Evolutionary conservation across 306 rosid species (phyloP).

Genomic region (Cucumis melo): DNA sequence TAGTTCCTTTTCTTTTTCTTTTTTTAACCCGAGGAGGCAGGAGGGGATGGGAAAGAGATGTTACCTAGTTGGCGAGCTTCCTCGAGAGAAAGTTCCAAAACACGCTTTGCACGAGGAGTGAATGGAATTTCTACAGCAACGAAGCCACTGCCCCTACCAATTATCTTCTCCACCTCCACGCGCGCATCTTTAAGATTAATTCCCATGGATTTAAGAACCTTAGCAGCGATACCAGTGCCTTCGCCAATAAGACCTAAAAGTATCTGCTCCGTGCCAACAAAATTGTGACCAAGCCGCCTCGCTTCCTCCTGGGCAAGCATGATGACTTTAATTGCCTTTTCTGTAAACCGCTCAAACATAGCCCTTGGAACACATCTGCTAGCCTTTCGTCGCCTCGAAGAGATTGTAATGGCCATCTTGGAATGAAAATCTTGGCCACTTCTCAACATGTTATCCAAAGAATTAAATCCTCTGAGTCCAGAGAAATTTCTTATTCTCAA

Average conservation of each 20-base stretch:
- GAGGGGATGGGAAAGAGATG: background rate
- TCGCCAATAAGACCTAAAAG: conserved; percentile 97
- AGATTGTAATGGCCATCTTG: conserved; percentile 32
- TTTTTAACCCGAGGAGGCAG: background rate
- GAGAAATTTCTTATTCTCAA: conserved; percentile 45
- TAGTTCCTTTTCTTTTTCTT: background rate
- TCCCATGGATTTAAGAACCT: conserved; percentile 95
- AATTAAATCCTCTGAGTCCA: conserved; percentile 55
- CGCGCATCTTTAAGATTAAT: conserved; percentile 95
- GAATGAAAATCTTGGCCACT: conserved; percentile 48
- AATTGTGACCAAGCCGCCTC: conserved; percentile 94
- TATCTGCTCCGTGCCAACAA: conserved; percentile 97
- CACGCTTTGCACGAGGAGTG: conserved; percentile 98
- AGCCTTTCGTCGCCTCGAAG: conserved; percentile 40
- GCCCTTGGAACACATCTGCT: conserved; percentile 63
- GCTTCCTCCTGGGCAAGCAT: conserved; percentile 99
- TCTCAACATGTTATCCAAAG: conserved; percentile 45
- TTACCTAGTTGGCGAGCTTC: conserved; percentile 99
- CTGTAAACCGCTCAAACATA: conserved; percentile 98
- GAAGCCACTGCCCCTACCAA: conserved; percentile 98
- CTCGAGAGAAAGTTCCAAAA: conserved; percentile 88
- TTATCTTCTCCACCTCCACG: conserved; percentile 95
- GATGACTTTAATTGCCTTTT: conserved; percentile 90
- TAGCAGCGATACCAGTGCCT: conserved; percentile 97
- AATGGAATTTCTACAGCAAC: conserved; percentile 97